Evolutionary conservation across 2,329 filamentous ascomycete genomes (phyloP).

Genomic region (Juglanconis oblonga): DNA sequence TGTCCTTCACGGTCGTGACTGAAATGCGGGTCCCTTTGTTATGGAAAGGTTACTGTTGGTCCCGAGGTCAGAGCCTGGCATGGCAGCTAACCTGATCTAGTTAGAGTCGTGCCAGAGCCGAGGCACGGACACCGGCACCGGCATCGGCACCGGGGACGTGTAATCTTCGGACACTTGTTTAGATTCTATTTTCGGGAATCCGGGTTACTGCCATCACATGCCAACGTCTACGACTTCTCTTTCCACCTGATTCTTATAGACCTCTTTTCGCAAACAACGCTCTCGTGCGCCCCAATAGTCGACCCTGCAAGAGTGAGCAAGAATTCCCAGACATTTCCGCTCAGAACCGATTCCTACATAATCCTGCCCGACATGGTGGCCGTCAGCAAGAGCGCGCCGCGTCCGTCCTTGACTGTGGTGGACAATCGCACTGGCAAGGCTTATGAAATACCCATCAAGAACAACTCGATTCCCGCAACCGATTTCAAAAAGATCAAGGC

Average conservation of each 20-base stretch:
- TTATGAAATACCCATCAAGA: constrained; percentile 47
- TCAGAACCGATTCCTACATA: too few species aligned
- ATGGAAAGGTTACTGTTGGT: too few species aligned
- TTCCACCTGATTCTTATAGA: too few species aligned
- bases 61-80: too few species aligned
- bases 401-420: constrained; percentile 38
- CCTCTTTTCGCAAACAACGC: too few species aligned
- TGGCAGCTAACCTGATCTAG: neutral
- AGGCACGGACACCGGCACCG: neutral
- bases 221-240: too few species aligned
- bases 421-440: constrained; percentile 48
- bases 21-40: too few species aligned
- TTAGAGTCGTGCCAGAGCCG: neutral
- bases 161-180: neutral
- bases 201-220: too few species aligned
- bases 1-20: too few species aligned
- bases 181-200: too few species aligned
- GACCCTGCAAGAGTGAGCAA: neutral
- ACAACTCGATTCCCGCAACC: constrained; percentile 48
- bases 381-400: constrained; percentile 25
- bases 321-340: neutral
- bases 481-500: constrained; percentile 51
- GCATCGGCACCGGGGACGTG: neutral
- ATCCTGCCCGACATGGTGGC: constrained; percentile 22
- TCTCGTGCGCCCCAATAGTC: neutral